Percentiles rank a stretch among this genome's conserved stretches.
Conservation (phyloP, 1,284 basidiomycete species). For the Phellopilus nigrolimitatus region DNA sequence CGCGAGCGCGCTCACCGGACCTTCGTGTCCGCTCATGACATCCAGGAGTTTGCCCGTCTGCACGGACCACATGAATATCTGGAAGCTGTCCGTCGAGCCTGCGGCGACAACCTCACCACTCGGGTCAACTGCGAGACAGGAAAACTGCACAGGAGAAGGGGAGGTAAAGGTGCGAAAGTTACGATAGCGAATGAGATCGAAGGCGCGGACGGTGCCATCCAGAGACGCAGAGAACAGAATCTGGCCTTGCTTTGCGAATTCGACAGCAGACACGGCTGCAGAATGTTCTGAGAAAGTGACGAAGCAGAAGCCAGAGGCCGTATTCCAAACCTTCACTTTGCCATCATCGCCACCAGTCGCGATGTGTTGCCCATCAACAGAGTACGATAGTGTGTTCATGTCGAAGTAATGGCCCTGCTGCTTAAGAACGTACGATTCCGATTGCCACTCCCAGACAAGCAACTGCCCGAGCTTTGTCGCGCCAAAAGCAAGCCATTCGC, state of each 20-base stretch:
- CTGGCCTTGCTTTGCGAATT: slow-evolving; percentile 92
- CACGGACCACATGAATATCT: slow-evolving; percentile 97
- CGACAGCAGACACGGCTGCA: slow-evolving; percentile 81
- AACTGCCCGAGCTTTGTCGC: slow-evolving; percentile 93
- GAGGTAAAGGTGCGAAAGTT: slow-evolving; percentile 99
- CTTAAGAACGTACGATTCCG: slow-evolving; percentile 95
- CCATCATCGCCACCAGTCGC: slow-evolving; percentile 98
- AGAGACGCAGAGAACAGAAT: slow-evolving; percentile 95
- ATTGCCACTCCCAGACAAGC: slow-evolving; percentile 99
- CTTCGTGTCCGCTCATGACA: slow-evolving; percentile 90
- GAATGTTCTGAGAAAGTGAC: slow-evolving; percentile 96
- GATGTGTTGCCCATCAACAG: slow-evolving; percentile 89
- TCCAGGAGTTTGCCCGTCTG: slow-evolving; percentile 97
- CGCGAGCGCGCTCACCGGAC: slow-evolving; percentile 82
- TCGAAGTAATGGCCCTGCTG: slow-evolving; percentile 99
- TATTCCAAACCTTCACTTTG: slow-evolving; percentile 99
- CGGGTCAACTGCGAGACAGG: slow-evolving; percentile 91
- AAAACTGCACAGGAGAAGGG: slow-evolving; percentile 95
- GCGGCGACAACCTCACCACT: slow-evolving; percentile 96
- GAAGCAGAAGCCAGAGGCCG: slow-evolving; percentile 92
- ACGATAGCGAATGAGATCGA: slow-evolving; percentile 93
- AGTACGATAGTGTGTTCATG: slow-evolving; percentile 94
- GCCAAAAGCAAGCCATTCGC: slow-evolving; percentile 99
- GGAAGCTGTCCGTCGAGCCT: slow-evolving; percentile 91
- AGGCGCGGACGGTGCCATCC: slow-evolving; percentile 96